Conservation (phyloP, 148 eudicot genomes). For the Rhododendron henanense region DNA sequence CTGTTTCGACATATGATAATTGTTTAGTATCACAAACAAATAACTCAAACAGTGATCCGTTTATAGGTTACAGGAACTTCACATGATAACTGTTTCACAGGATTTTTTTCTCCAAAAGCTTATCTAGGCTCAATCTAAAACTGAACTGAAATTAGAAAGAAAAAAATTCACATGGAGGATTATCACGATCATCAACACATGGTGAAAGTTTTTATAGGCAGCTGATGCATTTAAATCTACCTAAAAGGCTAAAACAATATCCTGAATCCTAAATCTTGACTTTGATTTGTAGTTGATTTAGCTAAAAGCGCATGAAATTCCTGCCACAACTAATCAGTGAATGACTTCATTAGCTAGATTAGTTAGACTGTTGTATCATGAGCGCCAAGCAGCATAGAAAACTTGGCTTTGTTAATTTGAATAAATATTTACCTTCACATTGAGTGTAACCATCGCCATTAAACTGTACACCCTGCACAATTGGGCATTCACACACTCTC, state of each 20-base stretch:
- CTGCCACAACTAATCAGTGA: neutral
- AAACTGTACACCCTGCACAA: constrained; percentile 72
- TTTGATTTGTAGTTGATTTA: neutral
- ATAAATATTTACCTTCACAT: constrained; percentile 58
- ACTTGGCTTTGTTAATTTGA: neutral
- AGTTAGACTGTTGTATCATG: neutral
- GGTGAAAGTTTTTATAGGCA: neutral
- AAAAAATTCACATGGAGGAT: neutral
- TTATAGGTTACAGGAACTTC: neutral
- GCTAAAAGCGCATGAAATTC: neutral
- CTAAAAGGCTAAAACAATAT: neutral
- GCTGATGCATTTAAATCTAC: neutral
- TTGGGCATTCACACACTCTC: constrained; percentile 86
- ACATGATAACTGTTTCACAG: neutral
- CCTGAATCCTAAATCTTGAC: neutral
- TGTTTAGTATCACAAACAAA: neutral
- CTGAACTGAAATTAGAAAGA: neutral
- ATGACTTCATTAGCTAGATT: neutral
- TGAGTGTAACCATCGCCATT: constrained; percentile 80
- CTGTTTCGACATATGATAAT: neutral
- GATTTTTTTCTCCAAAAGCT: neutral
- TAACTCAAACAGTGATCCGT: neutral
- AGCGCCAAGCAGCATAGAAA: neutral
- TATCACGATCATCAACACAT: neutral
- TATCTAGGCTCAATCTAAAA: neutral